Percentiles rank a stretch among this genome's conserved stretches.
Evolutionary conservation across 2,329 filamentous ascomycete genomes (phyloP).

Genomic region (Dactylellina sp.): DNA sequence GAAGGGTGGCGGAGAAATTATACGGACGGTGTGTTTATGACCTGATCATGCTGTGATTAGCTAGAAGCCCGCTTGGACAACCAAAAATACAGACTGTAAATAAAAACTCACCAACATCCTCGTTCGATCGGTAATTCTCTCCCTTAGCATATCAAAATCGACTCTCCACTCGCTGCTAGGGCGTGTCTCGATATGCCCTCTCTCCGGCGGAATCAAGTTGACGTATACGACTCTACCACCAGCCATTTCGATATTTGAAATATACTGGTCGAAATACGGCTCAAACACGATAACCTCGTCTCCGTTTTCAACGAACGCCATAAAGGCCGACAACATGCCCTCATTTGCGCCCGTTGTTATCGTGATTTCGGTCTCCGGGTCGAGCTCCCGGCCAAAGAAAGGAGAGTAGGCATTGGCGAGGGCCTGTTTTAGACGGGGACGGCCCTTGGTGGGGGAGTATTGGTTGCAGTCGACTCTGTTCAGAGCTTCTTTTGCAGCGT

Average conservation of each 20-base stretch:
- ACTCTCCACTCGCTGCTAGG: conserved; percentile 90
- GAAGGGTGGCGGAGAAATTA: neutral
- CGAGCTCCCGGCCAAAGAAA: conserved; percentile 81
- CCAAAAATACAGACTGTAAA: neutral
- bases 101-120: conserved; percentile 89
- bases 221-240: conserved; percentile 95
- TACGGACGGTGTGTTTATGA: conserved; percentile 68
- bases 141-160: conserved; percentile 83
- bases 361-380: conserved; percentile 92
- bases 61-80: no score
- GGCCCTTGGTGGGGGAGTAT: conserved; percentile 94
- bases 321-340: conserved; percentile 85
- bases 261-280: conserved; percentile 99
- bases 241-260: conserved; percentile 98
- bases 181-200: conserved; percentile 81
- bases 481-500: conserved; percentile 89
- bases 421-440: conserved; percentile 90
- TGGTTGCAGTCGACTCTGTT: conserved; percentile 97
- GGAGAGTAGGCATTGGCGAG: conserved; percentile 92
- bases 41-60: conserved; percentile 60
- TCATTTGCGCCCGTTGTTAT: conserved; percentile 94
- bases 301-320: conserved; percentile 93
- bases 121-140: conserved; percentile 83
- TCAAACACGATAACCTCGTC: conserved; percentile 99
- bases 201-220: conserved; percentile 86